Evolutionary conservation across 1,139 yeast species (phyloP).

Genomic region (Barnettozyma hawaiiensis): DNA sequence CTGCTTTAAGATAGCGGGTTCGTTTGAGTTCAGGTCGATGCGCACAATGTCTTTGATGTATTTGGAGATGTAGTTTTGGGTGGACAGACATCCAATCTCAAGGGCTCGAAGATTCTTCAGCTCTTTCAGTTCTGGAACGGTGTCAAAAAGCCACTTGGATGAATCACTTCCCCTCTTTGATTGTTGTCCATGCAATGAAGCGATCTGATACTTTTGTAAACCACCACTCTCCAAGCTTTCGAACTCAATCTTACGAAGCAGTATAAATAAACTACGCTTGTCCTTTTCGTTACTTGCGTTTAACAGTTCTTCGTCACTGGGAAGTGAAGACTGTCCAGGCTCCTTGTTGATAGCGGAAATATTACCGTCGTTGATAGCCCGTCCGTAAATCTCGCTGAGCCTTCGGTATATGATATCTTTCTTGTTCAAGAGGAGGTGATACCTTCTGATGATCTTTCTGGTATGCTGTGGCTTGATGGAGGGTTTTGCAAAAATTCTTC

Average conservation of each 20-base stretch:
- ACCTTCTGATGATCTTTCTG: slow-evolving; percentile 60
- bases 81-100: slow-evolving; percentile 79
- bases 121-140: slow-evolving; percentile 25
- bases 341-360: slow-evolving; percentile 20
- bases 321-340: slow-evolving; percentile 12
- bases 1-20: slow-evolving; percentile 62
- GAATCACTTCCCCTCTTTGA: slow-evolving; percentile 84
- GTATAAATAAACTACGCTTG: slow-evolving; percentile 19
- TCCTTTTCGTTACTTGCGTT: slow-evolving; percentile 13
- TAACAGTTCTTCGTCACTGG: slow-evolving; percentile 21
- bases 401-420: slow-evolving; percentile 35
- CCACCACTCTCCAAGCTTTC: slow-evolving; percentile 66
- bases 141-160: slow-evolving; percentile 66
- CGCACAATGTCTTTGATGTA: slow-evolving; percentile 33
- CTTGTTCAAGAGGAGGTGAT: slow-evolving; percentile 55
- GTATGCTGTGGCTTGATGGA: slow-evolving; percentile 62
- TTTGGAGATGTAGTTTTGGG: slow-evolving; percentile 58
- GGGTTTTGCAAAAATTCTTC: slow-evolving; percentile 28
- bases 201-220: slow-evolving; percentile 69
- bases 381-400: slow-evolving; percentile 21
- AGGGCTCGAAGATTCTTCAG: slow-evolving; percentile 44
- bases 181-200: slow-evolving; percentile 82
- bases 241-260: slow-evolving; percentile 50
- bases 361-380: slow-evolving; percentile 28
- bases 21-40: slow-evolving; percentile 80